A percentile compares a stretch with the other conserved stretches of the same genome.
phyloP scores from a whole-genome alignment of 129 eudicot genomes.

The Silybum marianum region DNA sequence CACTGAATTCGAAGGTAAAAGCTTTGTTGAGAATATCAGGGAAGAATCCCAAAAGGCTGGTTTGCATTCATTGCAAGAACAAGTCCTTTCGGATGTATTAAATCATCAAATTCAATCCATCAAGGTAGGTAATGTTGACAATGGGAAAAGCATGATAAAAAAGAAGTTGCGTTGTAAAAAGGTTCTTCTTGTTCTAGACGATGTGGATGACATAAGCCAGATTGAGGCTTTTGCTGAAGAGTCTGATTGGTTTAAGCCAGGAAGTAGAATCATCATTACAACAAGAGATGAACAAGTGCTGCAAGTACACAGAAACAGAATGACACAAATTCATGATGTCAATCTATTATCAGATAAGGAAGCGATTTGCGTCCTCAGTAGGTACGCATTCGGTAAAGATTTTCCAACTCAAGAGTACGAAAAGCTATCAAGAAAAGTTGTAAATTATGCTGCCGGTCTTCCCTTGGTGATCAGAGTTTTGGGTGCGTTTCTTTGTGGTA shows the following conservation, averaged over 20 bases:
- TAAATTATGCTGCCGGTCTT: conserved; percentile 4
- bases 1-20: no score
- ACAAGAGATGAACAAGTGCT: conserved; percentile 15
- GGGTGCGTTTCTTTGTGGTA: neutral
- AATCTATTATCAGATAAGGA: neutral
- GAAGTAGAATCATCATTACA: conserved; percentile 18
- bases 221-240: neutral
- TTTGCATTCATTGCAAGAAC: neutral
- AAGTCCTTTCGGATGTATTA: neutral
- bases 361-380: neutral
- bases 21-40: conserved; percentile 12
- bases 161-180: neutral
- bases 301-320: neutral
- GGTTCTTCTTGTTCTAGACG: neutral
- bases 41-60: neutral
- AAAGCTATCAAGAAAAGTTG: neutral
- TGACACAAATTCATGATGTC: neutral
- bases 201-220: neutral
- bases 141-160: neutral
- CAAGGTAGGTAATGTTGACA: neutral
- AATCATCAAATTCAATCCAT: neutral
- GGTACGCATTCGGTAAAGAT: neutral
- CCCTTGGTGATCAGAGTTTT: neutral
- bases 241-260: neutral
- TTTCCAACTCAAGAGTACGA: neutral